Evolutionary conservation across 108 stramenopile species (phyloP), one percentile per base, ranked within the genome.

Genomic region (Mediolabrus comicus): DNA sequence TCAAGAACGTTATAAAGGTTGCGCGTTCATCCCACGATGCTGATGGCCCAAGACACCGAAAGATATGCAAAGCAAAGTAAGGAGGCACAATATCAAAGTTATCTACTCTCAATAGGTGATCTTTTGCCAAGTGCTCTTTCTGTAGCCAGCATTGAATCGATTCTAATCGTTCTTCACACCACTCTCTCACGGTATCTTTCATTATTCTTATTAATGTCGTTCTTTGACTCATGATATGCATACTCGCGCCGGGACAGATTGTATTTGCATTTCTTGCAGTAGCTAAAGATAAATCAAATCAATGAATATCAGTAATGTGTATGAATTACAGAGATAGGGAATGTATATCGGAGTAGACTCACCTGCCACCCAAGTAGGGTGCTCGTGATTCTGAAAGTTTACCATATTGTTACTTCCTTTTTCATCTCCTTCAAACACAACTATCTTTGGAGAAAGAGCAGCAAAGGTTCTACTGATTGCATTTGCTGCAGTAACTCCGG

Each of bases 251-350:
- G 22, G 79, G 79, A 3, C 76, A 80, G 4, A 84, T 54, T 28
- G 54, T 67, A 36, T 84, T 84, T 17, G 80, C 79, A 61, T 84
- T 84, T 36, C 80, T 53, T 32, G 83, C 83, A 1, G 83, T 81
- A 8, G 83, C 83, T 67, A 32, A 38, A 12, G 33, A 49, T 33
- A 8, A 24, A 24, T 49, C 10, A 7, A 3, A 33, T 6, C 33
- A 33, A 22, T 49, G 22, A 49, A 22, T 22, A 49, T 49, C 5
- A 49, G 22, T 1, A 1, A 49, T 9, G 17, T 0, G 10, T 49
- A 17, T 49, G 2, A 14, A 4, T 22, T 5, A 12, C 3, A 43
- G 2, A 43, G 22, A 22, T 2, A 19, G 16, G 5, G 41, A 43
- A 17, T n/a, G n/a, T n/a, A n/a, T n/a, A n/a, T n/a, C n/a, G n/a